Percentiles rank a stretch among this genome's conserved stretches.
phyloP scores from a whole-genome alignment of 768 basidiomycete species.

The Lactifluus subvellereus region DNA sequence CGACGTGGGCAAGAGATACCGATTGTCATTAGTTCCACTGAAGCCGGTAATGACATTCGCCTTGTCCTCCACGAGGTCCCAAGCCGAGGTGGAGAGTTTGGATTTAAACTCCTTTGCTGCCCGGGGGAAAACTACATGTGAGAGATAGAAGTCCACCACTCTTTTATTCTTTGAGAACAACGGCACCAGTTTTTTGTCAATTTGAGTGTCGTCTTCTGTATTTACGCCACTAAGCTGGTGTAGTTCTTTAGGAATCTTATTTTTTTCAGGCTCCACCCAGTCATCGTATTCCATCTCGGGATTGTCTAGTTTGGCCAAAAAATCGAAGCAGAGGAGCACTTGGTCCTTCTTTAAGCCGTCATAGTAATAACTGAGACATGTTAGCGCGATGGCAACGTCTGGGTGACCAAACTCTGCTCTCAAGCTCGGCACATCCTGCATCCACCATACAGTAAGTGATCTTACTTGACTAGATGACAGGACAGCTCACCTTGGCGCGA shows the following conservation, averaged over 20 bases:
- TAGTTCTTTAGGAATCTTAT: constrained; percentile 21
- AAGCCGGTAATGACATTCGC: constrained; percentile 40
- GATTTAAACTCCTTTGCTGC: constrained; percentile 43
- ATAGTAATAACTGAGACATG: constrained; percentile 47
- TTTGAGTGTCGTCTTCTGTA: constrained; percentile 34
- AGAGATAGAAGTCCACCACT: constrained; percentile 43
- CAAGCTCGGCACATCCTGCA: constrained; percentile 39
- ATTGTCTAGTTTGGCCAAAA: constrained; percentile 38
- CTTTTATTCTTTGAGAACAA: constrained; percentile 34
- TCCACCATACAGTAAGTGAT: background rate
- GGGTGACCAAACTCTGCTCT: constrained; percentile 50
- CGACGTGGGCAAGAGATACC: constrained; percentile 32
- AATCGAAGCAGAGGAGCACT: constrained; percentile 34
- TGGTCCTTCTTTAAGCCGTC: constrained; percentile 38
- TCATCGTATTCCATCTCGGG: constrained; percentile 38
- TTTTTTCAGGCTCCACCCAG: constrained; percentile 30
- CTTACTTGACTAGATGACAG: background rate
- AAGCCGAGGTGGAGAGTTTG: constrained; percentile 43
- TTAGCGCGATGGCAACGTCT: constrained; percentile 41
- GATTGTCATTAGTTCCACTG: constrained; percentile 50
- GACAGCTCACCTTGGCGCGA: constrained; percentile 33
- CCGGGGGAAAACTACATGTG: constrained; percentile 43
- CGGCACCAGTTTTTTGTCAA: constrained; percentile 28
- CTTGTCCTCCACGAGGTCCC: constrained; percentile 45
- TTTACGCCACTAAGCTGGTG: constrained; percentile 38